phyloP scores from a whole-genome alignment of 1,139 yeast species.

The Diutina siamensis region DNA sequence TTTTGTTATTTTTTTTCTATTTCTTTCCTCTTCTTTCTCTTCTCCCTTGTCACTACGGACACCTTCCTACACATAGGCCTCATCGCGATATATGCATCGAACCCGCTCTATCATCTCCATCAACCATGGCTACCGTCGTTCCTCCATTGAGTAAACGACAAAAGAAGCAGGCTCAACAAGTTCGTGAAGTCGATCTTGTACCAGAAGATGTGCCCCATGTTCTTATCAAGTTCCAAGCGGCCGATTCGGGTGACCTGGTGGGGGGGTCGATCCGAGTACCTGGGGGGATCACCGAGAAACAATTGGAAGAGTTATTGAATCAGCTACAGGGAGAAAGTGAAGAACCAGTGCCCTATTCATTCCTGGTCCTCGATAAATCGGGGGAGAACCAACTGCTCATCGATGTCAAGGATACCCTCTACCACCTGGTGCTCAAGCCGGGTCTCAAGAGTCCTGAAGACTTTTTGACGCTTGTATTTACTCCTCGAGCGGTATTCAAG shows the following conservation, averaged over 20 bases:
- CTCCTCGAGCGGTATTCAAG: slow-evolving; percentile 91
- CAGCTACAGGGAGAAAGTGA: slow-evolving; percentile 55
- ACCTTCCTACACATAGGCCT: background rate
- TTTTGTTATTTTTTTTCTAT: background rate
- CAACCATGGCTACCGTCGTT: slow-evolving; percentile 73
- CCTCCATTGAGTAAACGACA: slow-evolving; percentile 95
- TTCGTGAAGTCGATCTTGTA: slow-evolving; percentile 59
- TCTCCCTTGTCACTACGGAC: too few relatives aligned
- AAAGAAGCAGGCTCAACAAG: slow-evolving; percentile 71
- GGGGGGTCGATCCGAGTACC: slow-evolving; percentile 90
- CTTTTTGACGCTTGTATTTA: slow-evolving; percentile 76
- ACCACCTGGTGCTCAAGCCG: slow-evolving; percentile 72
- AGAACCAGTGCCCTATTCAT: slow-evolving; percentile 86
- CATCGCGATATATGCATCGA: background rate
- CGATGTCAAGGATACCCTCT: slow-evolving; percentile 70
- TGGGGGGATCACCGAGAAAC: slow-evolving; percentile 76
- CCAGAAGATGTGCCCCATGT: slow-evolving; percentile 84
- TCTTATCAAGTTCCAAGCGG: slow-evolving; percentile 78
- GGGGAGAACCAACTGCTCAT: slow-evolving; percentile 29
- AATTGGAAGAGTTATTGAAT: slow-evolving; percentile 78
- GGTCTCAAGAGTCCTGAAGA: slow-evolving; percentile 88
- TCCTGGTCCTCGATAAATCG: slow-evolving; percentile 47
- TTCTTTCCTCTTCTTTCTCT: background rate
- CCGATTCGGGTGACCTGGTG: slow-evolving; percentile 82
- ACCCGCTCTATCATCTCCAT: too few relatives aligned